phyloP scores from a whole-genome alignment of 2,329 filamentous ascomycete genomes.

The Ophioceras dolichostomum region DNA sequence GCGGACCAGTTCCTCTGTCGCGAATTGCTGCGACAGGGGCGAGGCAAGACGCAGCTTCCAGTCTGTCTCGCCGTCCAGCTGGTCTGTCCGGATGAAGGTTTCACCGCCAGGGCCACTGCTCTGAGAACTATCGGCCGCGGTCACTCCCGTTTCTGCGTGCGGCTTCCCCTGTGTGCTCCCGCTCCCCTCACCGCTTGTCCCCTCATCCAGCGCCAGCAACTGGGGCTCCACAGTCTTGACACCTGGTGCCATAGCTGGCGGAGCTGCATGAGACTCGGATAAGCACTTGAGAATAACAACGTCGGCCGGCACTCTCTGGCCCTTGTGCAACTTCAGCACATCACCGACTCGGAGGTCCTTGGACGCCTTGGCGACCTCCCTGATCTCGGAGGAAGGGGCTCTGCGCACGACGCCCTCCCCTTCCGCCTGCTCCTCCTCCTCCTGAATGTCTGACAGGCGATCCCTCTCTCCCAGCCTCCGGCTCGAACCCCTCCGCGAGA shows the following conservation, averaged over 20 bases:
- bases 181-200: conserved; percentile 8
- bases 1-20: conserved; percentile 57
- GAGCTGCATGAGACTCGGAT: conserved; percentile 13
- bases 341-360: conserved; percentile 88
- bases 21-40: conserved; percentile 68
- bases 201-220: conserved; percentile 23
- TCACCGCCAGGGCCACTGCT: conserved; percentile 56
- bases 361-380: conserved; percentile 68
- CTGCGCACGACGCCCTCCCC: conserved; percentile 19
- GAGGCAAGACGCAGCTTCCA: conserved; percentile 93
- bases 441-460: conserved; percentile 52
- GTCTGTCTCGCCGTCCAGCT: conserved; percentile 94
- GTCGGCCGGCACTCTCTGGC: conserved; percentile 88
- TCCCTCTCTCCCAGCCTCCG: conserved; percentile 21
- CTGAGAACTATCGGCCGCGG: too few species aligned
- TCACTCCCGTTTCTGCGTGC: conserved; percentile 13
- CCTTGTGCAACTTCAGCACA: conserved; percentile 83
- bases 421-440: conserved; percentile 50
- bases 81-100: conserved; percentile 94
- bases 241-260: conserved; percentile 16
- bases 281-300: conserved; percentile 79
- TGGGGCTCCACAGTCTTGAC: conserved; percentile 22
- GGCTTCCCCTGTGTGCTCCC: conserved; percentile 1
- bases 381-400: conserved; percentile 35
- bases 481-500: conserved; percentile 19